Conservation (phyloP, 148 eudicot species). For the Pouteria glomerata region DNA sequence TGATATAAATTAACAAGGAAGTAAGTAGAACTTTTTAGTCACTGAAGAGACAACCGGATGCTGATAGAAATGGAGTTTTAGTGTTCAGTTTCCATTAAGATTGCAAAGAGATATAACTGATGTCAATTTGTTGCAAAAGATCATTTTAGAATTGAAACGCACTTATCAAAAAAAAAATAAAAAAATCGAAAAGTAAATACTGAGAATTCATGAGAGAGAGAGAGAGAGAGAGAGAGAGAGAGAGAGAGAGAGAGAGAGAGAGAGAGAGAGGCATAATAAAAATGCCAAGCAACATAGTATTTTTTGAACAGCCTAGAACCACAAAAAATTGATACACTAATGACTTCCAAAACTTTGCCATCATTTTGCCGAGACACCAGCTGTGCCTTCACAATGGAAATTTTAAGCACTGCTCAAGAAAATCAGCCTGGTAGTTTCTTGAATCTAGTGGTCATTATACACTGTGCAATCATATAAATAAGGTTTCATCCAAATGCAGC, state of each 20-base stretch:
- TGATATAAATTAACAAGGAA: background rate
- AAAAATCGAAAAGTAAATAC: background rate
- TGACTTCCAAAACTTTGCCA: background rate
- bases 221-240: too few species aligned
- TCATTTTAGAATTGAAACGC: too few species aligned
- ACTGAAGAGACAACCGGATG: background rate
- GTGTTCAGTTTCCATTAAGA: background rate
- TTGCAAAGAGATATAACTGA: background rate
- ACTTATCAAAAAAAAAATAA: background rate
- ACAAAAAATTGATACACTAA: background rate
- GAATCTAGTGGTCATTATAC: background rate
- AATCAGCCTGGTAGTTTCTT: background rate
- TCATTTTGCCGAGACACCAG: background rate
- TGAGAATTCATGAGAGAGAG: background rate
- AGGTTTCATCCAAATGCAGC: background rate
- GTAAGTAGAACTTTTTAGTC: background rate
- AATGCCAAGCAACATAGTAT: background rate
- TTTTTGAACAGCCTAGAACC: background rate
- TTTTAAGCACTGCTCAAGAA: background rate
- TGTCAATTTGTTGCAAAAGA: background rate
- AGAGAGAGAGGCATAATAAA: too few species aligned
- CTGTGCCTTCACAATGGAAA: background rate
- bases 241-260: too few species aligned
- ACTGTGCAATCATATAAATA: background rate
- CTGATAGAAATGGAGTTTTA: background rate